Evolutionary conservation across 805 yeast genomes (phyloP), one percentile per base, ranked within the genome.

Genomic region (Millerozyma acaciae): DNA sequence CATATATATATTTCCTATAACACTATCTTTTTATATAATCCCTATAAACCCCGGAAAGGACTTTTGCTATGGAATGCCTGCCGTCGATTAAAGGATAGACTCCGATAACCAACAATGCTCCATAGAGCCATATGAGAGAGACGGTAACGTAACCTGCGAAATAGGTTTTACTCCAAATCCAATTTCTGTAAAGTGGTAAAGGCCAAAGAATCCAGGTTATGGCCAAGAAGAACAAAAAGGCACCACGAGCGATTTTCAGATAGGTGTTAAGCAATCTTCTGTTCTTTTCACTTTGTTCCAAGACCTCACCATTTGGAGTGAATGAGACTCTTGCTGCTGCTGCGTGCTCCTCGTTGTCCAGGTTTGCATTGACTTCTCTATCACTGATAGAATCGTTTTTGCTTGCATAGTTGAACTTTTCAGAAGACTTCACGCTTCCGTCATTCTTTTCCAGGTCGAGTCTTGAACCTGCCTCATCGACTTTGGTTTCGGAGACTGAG

Each of bases 181-280:
- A 68, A n/a, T 68, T 60, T 25, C 66, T 57, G 42, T 65, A 66
- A 16, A 66, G 46, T 15, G 72, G 69, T 30, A 66, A 50, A 23
- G 73, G 71, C 62, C 65, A 60, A n/a, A 61, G 33, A 1, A 62
- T 63, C 63, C 65, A 60, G 3, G 65, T 59, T 4, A 62, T 26
- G n/a, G 59, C 35, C 5, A 58, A 38, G n/a, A 47, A 43, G 24
- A 59, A 41, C 2, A 60, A 29, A 5, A 53, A 40, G 9, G 55
- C 44, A 10, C 41, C 49, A 25, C 47, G 44, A 4, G 65, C 57
- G 8, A 60, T 36, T 32, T 50, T 54, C 8, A 41, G 44, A 36
- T 53, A 57, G 5, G 33, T 13, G 3, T 36, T 31, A 7, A 50
- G 37, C 8, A 39, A 26, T 22, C 30, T 36, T 21, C 26, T 36